Conservation (phyloP, 345 rosid genomes). For the Eucalyptus regnans region DNA sequence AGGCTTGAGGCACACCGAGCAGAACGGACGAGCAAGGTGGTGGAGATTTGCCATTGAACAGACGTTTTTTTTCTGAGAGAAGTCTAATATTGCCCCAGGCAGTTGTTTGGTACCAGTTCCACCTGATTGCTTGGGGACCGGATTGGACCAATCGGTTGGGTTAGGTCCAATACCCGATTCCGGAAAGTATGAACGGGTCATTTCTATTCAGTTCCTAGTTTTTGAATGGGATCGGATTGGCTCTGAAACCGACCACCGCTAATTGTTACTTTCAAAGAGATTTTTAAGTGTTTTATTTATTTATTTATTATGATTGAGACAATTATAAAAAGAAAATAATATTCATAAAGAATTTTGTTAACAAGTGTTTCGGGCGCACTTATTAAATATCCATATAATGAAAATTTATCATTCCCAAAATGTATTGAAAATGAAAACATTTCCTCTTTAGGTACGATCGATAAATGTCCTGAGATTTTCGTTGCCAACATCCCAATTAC, state of each 20-base stretch:
- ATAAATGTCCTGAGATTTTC: not conserved
- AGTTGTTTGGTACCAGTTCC: too few relatives aligned
- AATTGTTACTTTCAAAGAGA: not conserved
- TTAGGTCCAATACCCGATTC: rapidly evolving
- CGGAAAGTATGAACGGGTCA: rapidly evolving
- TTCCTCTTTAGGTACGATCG: not conserved
- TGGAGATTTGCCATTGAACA: too few relatives aligned
- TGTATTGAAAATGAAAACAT: not conserved
- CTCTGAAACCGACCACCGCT: rapidly evolving
- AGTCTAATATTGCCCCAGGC: too few relatives aligned
- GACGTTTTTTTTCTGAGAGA: too few relatives aligned
- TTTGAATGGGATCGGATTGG: rapidly evolving
- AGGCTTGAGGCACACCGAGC: too few relatives aligned
- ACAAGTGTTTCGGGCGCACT: rapidly evolving
- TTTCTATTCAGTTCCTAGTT: rapidly evolving
- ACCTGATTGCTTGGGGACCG: rapidly evolving
- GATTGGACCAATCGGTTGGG: too few relatives aligned
- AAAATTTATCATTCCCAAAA: not conserved
- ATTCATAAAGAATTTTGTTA: not conserved
- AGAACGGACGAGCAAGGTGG: too few relatives aligned
- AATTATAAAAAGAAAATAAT: not conserved
- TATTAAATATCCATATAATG: rapidly evolving
- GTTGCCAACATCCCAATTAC: not conserved
- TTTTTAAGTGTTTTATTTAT: not conserved
- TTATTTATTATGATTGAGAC: not conserved